Base-by-base conservation (phyloP, 306 rosid genomes). In the Myrica gale region DNA sequence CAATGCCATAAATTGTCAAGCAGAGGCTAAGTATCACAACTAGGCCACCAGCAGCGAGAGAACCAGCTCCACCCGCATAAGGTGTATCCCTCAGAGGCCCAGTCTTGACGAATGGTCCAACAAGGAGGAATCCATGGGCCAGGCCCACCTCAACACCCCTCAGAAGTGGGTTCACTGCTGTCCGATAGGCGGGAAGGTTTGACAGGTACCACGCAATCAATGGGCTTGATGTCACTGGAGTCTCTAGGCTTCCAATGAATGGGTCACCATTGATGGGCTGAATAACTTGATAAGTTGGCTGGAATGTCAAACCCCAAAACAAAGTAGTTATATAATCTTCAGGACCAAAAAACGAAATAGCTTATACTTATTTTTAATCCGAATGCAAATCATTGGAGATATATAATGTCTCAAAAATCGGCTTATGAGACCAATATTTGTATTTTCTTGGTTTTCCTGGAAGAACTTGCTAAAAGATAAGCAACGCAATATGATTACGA, bases 261-360 rank as follows among this genome's bases (percentile, higher is more conserved):
- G 99, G 97, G 47, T 95, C 99, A 16, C 99, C 99, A 23, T 95
- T 95, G 82, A 95, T 92, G 19, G 99, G 99, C 60, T 92, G 97
- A 73, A 95, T 44, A 81, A 95, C 97, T 90, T 95, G 99, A 83
- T 9, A 92, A 2, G 84, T 91, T 39, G 90, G 90, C 97, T 91
- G 92, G 80, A 69, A 39, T 3, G 3, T 23, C 9, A n/a, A 21
- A 57, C 54, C 44, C 65, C 4, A 9, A 19, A 20, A 53, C 20
- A 51, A 4, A 11, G 11, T 9, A 3, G 9, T 5, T 12, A 5
- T 7, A 43, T 6, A 37, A 41, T n/a, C 3, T 0, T 26, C 10
- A 63, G 16, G 16, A 16, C 5, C 55, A 15, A 51, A 3, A 23
- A 20, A 63, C 10, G 8, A 20, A 63, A 63, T 37, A 32, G 19